These are phyloP conservation scores for Acidomyces sp. DNA, from an alignment of 495 filamentous ascomycete species.

Conservation along the genomic window DNA sequence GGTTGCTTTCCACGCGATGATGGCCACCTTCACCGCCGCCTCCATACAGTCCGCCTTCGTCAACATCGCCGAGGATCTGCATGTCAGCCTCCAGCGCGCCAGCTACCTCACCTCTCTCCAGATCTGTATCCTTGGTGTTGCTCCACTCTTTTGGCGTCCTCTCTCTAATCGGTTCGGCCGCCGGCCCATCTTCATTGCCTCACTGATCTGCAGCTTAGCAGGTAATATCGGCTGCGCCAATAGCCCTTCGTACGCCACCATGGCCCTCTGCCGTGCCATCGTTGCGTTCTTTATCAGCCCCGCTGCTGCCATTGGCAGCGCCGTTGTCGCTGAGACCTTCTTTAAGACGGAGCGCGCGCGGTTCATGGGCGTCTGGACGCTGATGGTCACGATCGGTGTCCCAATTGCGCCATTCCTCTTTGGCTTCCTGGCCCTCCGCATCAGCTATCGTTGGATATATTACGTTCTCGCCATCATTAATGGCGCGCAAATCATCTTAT, in stretches of 20 bases:
- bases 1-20: slow-evolving; percentile 42
- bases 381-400: slow-evolving; percentile 39
- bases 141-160: slow-evolving; percentile 41
- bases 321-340: slow-evolving; percentile 30
- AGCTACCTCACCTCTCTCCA: slow-evolving; percentile 40
- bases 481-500: slow-evolving; percentile 39
- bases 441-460: slow-evolving; percentile 23
- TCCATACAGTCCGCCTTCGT: slow-evolving; percentile 41
- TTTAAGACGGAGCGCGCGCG: slow-evolving; percentile 7
- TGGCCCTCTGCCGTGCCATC: slow-evolving; percentile 36
- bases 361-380: slow-evolving; percentile 12
- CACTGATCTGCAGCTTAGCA: slow-evolving; percentile 32
- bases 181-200: slow-evolving; percentile 39
- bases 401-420: slow-evolving; percentile 25
- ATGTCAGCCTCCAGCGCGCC: slow-evolving; percentile 29
- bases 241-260: slow-evolving; percentile 30
- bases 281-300: slow-evolving; percentile 41
- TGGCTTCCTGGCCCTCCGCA: slow-evolving; percentile 21
- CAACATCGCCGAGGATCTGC: slow-evolving; percentile 33
- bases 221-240: slow-evolving; percentile 37
- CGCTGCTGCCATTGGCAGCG: slow-evolving; percentile 40
- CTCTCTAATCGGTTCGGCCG: slow-evolving; percentile 44
- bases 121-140: slow-evolving; percentile 37
- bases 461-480: slow-evolving; percentile 35
- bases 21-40: slow-evolving; percentile 43